Evolutionary conservation across 768 basidiomycete species (phyloP).

Genomic region (Pholiota microspora): DNA sequence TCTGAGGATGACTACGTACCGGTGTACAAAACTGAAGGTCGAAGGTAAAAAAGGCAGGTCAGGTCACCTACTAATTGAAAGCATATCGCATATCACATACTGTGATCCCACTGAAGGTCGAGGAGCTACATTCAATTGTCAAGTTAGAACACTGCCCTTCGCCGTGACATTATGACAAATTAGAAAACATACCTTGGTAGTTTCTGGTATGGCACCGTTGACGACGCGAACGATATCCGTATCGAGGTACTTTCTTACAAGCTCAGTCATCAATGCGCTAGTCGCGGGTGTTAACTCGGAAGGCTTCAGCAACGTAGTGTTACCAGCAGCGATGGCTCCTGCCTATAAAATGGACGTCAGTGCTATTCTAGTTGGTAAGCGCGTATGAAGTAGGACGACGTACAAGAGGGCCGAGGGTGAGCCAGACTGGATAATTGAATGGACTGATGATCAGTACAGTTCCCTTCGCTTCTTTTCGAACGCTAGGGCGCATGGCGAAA

Average conservation of each 20-base stretch:
- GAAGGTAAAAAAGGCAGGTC: no score
- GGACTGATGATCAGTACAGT: constrained; percentile 67
- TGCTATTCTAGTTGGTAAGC: background rate
- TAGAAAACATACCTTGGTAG: constrained; percentile 46
- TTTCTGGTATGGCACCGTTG: constrained; percentile 65
- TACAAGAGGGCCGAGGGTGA: constrained; percentile 59
- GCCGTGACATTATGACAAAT: no score
- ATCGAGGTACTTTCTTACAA: constrained; percentile 78
- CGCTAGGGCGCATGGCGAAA: constrained; percentile 56
- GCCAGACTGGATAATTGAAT: constrained; percentile 74
- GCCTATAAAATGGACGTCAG: constrained; percentile 26
- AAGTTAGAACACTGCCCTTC: no score
- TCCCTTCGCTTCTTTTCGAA: constrained; percentile 78
- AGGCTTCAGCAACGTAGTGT: constrained; percentile 69
- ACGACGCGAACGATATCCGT: constrained; percentile 58
- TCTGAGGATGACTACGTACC: no score
- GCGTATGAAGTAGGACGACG: constrained; percentile 13
- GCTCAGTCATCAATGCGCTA: constrained; percentile 58
- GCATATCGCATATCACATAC: no score
- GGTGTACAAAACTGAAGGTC: no score
- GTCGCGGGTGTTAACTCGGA: constrained; percentile 64
- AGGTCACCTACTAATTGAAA: no score
- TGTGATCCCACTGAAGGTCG: no score
- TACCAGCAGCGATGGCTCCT: constrained; percentile 80
- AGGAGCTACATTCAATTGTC: no score